Conservation (phyloP, 2,329 filamentous ascomycete genomes). For the Helicocarpus griseus region DNA sequence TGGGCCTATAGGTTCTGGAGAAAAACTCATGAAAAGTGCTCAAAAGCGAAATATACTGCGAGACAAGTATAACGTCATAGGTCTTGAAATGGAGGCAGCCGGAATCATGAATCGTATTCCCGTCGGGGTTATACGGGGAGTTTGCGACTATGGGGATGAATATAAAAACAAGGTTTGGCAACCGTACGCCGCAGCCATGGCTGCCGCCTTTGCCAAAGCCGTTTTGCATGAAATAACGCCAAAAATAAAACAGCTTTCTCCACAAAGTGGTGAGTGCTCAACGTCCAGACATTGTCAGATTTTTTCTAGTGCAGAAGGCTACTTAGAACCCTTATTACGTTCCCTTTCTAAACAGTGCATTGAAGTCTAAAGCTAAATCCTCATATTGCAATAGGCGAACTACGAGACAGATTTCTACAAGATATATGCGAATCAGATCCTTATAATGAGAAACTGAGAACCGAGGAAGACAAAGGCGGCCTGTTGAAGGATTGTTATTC, state of each 20-base stretch:
- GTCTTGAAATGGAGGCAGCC: slow-evolving; percentile 24
- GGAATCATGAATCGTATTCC: slow-evolving; percentile 26
- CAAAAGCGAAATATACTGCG: not conserved
- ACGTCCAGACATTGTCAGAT: too few species aligned
- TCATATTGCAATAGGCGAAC: too few species aligned
- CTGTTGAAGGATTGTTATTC: not conserved
- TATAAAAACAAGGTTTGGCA: slow-evolving; percentile 29
- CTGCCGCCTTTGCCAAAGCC: slow-evolving; percentile 15
- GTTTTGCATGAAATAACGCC: slow-evolving; percentile 10
- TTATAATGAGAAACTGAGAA: not conserved
- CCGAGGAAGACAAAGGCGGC: not conserved
- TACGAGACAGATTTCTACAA: too few species aligned
- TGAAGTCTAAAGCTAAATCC: too few species aligned
- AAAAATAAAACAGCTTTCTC: not conserved
- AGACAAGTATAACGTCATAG: not conserved
- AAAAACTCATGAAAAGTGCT: not conserved
- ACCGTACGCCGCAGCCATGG: slow-evolving; percentile 21
- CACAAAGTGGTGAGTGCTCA: not conserved
- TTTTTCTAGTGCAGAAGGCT: too few species aligned
- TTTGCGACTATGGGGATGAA: slow-evolving; percentile 27
- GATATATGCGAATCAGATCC: not conserved
- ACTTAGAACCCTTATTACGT: too few species aligned
- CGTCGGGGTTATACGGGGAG: slow-evolving; percentile 24
- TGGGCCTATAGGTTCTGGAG: not conserved
- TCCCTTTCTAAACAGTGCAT: too few species aligned